Conservation (phyloP, 2,329 filamentous ascomycete genomes). For the Bisporella sp. region DNA sequence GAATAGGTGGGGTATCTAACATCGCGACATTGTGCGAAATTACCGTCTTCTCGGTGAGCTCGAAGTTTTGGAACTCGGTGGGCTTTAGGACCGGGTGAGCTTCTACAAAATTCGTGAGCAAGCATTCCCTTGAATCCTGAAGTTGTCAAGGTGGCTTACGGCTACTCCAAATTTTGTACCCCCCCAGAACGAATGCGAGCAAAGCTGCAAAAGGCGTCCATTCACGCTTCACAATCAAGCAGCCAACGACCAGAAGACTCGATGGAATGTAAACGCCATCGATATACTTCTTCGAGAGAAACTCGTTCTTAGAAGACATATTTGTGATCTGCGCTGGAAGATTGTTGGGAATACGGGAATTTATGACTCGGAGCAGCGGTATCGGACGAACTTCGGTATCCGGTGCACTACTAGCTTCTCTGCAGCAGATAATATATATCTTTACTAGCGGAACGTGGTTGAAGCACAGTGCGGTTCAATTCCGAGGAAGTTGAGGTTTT, state of each 20-base stretch:
- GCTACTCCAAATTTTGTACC: conserved; percentile 59
- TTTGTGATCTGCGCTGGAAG: conserved; percentile 1
- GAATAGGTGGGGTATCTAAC: conserved; percentile 36
- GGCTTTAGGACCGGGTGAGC: conserved; percentile 81
- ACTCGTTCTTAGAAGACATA: conserved; percentile 13
- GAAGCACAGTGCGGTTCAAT: too few species aligned
- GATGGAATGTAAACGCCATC: conserved; percentile 80
- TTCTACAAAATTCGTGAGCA: conserved; percentile 39
- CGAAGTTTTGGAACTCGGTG: conserved; percentile 82
- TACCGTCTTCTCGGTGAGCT: conserved; percentile 88
- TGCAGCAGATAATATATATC: too few species aligned
- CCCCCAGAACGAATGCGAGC: conserved; percentile 58
- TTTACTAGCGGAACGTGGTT: too few species aligned
- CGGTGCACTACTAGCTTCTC: too few species aligned
- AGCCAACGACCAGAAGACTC: conserved; percentile 69
- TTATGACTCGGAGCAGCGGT: too few species aligned
- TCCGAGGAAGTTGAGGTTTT: too few species aligned
- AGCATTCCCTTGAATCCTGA: background rate
- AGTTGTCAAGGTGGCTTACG: background rate
- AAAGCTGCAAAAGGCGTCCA: conserved; percentile 66
- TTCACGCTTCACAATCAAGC: conserved; percentile 70
- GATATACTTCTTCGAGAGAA: conserved; percentile 53
- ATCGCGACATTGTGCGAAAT: conserved; percentile 98
- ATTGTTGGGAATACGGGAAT: conserved; percentile 10
- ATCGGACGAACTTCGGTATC: too few species aligned